These are phyloP conservation scores for Penicillium sp. DNA, from an alignment of 2,329 filamentous ascomycete genomes.

Conservation along the genomic window DNA sequence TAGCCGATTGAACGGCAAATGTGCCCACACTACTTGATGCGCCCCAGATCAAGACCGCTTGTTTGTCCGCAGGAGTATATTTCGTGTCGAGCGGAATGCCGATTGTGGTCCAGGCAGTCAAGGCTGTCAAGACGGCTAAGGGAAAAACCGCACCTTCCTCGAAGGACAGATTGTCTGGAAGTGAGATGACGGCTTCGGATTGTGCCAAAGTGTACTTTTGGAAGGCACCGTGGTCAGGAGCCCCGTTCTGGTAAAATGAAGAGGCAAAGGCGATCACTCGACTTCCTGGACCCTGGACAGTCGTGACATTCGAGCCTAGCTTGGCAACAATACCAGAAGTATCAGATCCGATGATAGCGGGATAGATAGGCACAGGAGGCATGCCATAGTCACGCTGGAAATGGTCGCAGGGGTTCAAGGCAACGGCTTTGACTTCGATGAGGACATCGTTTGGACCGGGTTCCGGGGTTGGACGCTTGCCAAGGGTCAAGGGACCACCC, in stretches of 20 bases:
- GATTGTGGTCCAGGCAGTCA: constrained; percentile 26
- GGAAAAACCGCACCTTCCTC: constrained; percentile 28
- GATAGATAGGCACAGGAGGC: constrained; percentile 22
- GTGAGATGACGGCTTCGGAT: constrained; percentile 27
- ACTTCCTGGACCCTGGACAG: constrained; percentile 23
- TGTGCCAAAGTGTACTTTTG: constrained; percentile 29
- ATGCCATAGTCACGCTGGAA: constrained; percentile 23
- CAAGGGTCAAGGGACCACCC: background rate
- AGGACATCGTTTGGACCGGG: constrained; percentile 32
- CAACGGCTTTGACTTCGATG: constrained; percentile 43
- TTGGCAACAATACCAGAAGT: constrained; percentile 14
- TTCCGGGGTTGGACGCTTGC: background rate
- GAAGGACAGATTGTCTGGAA: constrained; percentile 31
- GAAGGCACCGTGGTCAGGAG: constrained; percentile 28
- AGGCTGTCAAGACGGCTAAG: constrained; percentile 24
- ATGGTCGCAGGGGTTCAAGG: constrained; percentile 44
- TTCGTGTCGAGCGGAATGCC: constrained; percentile 18
- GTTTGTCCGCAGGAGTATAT: constrained; percentile 19
- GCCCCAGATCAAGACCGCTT: constrained; percentile 42
- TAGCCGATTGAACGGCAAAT: constrained; percentile 34
- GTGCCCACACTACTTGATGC: constrained; percentile 40
- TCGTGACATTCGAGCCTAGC: constrained; percentile 25
- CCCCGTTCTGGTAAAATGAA: constrained; percentile 13
- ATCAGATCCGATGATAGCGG: constrained; percentile 8
- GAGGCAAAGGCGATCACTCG: constrained; percentile 32